Conservation (phyloP, 2,329 filamentous ascomycete species). For the Aspergillus glaucus region DNA sequence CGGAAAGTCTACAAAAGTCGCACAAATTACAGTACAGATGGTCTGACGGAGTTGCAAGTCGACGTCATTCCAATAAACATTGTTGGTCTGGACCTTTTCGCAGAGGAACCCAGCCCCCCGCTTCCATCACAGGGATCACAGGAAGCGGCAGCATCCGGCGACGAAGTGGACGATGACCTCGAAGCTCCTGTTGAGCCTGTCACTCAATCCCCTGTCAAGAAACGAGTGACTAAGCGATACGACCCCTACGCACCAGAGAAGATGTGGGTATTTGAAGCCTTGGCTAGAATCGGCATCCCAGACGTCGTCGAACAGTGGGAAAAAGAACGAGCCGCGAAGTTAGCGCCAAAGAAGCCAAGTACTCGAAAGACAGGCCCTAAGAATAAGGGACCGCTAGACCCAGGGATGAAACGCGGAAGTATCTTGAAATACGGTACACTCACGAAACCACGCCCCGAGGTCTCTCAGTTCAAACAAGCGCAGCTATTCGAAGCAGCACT, state of each 20-base stretch:
- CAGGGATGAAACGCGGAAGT: constrained; percentile 35
- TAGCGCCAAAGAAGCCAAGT: constrained; percentile 19
- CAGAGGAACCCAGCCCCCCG: constrained; percentile 61
- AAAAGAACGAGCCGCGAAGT: constrained; percentile 27
- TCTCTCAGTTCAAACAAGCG: constrained; percentile 22
- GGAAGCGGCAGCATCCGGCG: constrained; percentile 21
- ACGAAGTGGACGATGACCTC: constrained; percentile 25
- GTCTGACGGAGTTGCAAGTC: constrained; percentile 68
- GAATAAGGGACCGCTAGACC: constrained; percentile 34
- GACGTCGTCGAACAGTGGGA: constrained; percentile 62
- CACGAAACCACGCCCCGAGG: constrained; percentile 27
- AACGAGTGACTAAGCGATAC: constrained; percentile 37
- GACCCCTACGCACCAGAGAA: constrained; percentile 62
- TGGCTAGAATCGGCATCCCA: constrained; percentile 60
- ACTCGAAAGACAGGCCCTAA: constrained; percentile 22
- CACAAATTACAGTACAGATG: constrained; percentile 67
- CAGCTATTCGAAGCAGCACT: constrained; percentile 25
- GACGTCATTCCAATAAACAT: constrained; percentile 70
- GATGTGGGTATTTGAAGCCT: constrained; percentile 61
- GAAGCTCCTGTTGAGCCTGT: constrained; percentile 18
- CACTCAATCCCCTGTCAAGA: constrained; percentile 18
- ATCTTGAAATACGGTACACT: constrained; percentile 37
- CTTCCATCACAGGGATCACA: constrained; percentile 23
- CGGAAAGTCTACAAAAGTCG: constrained; percentile 62
- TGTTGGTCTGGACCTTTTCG: constrained; percentile 68